Evolutionary conservation across 495 filamentous ascomycete species (phyloP).

Genomic region (Xylaria acuta): DNA sequence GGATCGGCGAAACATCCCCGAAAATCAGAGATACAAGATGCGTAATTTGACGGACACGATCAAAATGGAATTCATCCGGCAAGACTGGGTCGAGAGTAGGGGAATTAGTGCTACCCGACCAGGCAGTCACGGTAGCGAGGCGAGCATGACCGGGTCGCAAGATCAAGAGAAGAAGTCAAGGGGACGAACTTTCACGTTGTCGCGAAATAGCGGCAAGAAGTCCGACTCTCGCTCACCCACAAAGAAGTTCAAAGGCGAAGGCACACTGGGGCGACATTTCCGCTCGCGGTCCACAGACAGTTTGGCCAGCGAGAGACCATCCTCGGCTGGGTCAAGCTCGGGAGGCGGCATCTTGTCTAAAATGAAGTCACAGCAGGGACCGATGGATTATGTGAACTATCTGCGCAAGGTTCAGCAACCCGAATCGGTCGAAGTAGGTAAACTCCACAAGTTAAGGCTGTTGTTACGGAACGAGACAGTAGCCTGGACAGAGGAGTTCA

Average conservation of each 20-base stretch:
- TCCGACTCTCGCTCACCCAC: conserved; percentile 48
- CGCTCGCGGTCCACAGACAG: conserved; percentile 59
- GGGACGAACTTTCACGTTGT: conserved; percentile 79
- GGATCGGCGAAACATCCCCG: conserved; percentile 88
- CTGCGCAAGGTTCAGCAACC: conserved; percentile 78
- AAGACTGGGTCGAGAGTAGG: conserved; percentile 75
- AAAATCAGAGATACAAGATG: conserved; percentile 94
- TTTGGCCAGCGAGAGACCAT: conserved; percentile 51
- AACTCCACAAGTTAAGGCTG: conserved; percentile 89
- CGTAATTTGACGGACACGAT: conserved; percentile 84
- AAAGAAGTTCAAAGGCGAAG: conserved; percentile 63
- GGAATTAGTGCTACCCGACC: conserved; percentile 46
- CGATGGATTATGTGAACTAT: conserved; percentile 84
- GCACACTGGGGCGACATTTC: conserved; percentile 57
- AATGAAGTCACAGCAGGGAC: conserved; percentile 61
- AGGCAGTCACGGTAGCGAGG: conserved; percentile 42
- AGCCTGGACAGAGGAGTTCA: conserved; percentile 91
- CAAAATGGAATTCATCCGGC: conserved; percentile 92
- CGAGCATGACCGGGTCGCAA: conserved; percentile 31
- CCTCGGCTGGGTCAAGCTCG: conserved; percentile 48
- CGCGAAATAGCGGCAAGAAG: conserved; percentile 56
- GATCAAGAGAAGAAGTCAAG: conserved; percentile 65
- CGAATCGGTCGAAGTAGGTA: conserved; percentile 86
- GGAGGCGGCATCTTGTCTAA: conserved; percentile 54
- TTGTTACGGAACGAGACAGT: conserved; percentile 94